These are phyloP conservation scores for Penicillium cataractarum DNA, from an alignment of 495 filamentous ascomycete genomes.

Conservation along the genomic window DNA sequence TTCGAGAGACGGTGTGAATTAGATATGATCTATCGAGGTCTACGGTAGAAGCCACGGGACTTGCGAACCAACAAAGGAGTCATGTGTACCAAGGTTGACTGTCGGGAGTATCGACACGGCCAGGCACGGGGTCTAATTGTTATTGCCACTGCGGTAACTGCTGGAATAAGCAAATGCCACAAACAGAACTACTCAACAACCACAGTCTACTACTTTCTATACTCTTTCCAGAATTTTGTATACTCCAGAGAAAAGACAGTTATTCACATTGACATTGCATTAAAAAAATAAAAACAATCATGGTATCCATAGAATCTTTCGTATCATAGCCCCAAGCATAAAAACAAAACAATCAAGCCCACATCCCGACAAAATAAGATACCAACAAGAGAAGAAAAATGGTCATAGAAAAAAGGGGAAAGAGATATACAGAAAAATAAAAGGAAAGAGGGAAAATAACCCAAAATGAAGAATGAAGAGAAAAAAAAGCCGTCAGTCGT, in stretches of 20 bases:
- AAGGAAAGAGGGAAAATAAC: conserved; percentile 1
- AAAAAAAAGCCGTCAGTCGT: conserved; percentile 11
- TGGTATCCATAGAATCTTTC: conserved; percentile 36
- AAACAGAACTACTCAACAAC: background rate
- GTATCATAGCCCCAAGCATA: conserved; percentile 28
- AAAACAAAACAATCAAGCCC: conserved; percentile 25
- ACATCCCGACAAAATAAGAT: conserved; percentile 15
- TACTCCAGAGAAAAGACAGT: background rate
- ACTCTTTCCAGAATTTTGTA: background rate
- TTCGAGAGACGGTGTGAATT: background rate
- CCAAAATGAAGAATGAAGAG: conserved; percentile 5
- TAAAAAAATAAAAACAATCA: conserved; percentile 24
- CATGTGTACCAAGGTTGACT: conserved; percentile 4
- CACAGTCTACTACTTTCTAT: background rate
- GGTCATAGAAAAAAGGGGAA: conserved; percentile 6
- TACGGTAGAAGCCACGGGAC: background rate
- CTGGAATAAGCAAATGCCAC: background rate
- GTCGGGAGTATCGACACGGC: conserved; percentile 13
- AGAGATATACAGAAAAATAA: conserved; percentile 10
- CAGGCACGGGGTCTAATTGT: conserved; percentile 4
- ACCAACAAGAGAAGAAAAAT: conserved; percentile 7
- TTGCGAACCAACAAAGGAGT: background rate
- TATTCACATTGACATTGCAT: conserved; percentile 2
- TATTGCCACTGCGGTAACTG: background rate
- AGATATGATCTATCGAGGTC: conserved; percentile 1